phyloP scores from a whole-genome alignment of 2,329 filamentous ascomycete species.

The Metarhizium anisopliae region DNA sequence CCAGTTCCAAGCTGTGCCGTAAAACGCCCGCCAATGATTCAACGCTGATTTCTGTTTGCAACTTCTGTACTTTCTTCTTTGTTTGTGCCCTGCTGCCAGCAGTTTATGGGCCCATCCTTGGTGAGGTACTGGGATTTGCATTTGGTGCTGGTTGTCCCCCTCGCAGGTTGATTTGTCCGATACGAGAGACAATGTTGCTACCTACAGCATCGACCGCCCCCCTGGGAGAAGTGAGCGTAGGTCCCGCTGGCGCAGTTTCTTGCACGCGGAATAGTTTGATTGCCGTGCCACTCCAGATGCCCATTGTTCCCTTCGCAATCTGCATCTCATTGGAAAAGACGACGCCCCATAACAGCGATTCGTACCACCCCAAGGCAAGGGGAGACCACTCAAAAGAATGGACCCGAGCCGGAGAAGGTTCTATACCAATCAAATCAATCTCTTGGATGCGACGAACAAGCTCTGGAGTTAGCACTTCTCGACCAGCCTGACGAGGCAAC shows the following conservation, averaged over 20 bases:
- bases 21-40: neutral
- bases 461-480: constrained; percentile 33
- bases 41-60: neutral
- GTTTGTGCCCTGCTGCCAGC: neutral
- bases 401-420: constrained; percentile 64
- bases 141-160: constrained; percentile 26
- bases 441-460: constrained; percentile 47
- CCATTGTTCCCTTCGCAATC: constrained; percentile 74
- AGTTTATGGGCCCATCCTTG: constrained; percentile 6
- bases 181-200: constrained; percentile 77
- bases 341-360: constrained; percentile 87
- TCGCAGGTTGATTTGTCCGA: constrained; percentile 70
- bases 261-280: constrained; percentile 88
- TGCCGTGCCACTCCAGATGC: constrained; percentile 86
- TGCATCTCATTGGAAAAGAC: constrained; percentile 88
- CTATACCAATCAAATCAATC: constrained; percentile 60
- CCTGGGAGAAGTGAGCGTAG: constrained; percentile 72
- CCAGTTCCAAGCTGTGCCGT: neutral
- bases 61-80: neutral
- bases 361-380: constrained; percentile 87
- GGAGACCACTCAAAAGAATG: constrained; percentile 95
- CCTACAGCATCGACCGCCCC: constrained; percentile 92
- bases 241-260: constrained; percentile 70
- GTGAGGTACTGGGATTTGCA: constrained; percentile 8
- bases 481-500: constrained; percentile 41